Base-by-base conservation (phyloP, 352 stramenopile genomes). In the Paralagenidium karlingii region DNA sequence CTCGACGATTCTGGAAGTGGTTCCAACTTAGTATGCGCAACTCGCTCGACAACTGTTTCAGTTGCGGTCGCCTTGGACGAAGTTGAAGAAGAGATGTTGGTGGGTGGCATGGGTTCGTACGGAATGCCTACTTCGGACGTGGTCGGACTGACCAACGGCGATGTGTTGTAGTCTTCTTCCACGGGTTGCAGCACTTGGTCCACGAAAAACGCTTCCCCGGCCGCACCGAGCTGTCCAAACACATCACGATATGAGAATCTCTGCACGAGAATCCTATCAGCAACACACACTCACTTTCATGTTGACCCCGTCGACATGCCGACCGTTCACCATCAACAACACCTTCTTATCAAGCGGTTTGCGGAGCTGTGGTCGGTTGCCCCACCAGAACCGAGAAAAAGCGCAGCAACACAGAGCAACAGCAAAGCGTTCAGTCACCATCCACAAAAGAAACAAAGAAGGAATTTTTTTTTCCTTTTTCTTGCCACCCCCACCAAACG, bases 191-290 rank as follows among this genome's bases (percentile, higher is more conserved):
- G 47, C 38, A 76, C 65, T 30, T 63, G 45, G 25, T 83, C 63
- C 5, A 87, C 67, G 43, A 91, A 91, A 56, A 81, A 85, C 5
- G 68, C 77, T 36, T 91, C 71, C 10, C 77, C 77, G 2, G 63
- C 62, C 1, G 51, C 56, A 1, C 64, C 74, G 8, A 91, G 24
- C 58, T 86, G 34, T 16, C 12, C 18, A 16, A 2, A 51, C 0
- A 29, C 9, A 39, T 19, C 16, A 29, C 16, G 34, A 13, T 10
- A n/a, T 10, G 34, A n/a, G 9, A 29, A 31, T 20, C 9, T n/a
- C 13, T 13, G n/a, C 9, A 9, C 9, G 9, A 29, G 9, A 39
- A 29, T 13, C 13, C n/a, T 9, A 10, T 10, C 9, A 13, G 34
- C 16, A 29, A 39, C 9, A 5, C 16, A 9, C 24, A 34, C 54